Base-by-base conservation (phyloP, 1,284 basidiomycete genomes). In the Cryptococcus maquisensis region DNA sequence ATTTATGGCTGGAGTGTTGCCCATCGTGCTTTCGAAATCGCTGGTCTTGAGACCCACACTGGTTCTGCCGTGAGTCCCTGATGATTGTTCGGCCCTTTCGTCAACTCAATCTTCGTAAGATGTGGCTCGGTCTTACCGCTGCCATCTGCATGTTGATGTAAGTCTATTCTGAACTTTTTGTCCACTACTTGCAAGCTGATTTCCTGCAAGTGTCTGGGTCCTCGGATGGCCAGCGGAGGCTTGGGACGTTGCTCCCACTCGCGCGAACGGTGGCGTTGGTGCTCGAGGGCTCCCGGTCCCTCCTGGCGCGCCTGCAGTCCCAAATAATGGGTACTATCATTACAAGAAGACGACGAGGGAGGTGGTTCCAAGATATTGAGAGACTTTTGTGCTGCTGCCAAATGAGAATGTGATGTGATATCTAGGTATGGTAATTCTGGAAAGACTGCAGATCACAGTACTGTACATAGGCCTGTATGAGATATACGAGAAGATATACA, bases 1-100 rank as follows among this genome's bases (percentile, higher is more conserved):
- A 68, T 76, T n/a, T 66, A 66, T 40, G 74, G 74, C 1, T 76
- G 74, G 74, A 69, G 63, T 42, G 66, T 72, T 37, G 71, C 68
- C 6, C 55, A 64, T 47, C 61, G 72, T 13, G 59, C 64, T 1
- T 74, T 72, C 41, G 62, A 62, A 23, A 38, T 65, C 3, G 49
- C 56, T 4, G 61, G 47, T 16, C 48, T 52, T 8, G 55, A 62
- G 10, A 63, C 62, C 4, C 32, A 58, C 4, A 56, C 73, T 3
- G 73, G 73, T 51, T 65, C 62, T 21, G 72, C 68, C 16, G 63
- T 64, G 39, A 55, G 67, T 66, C 15, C 18, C 18, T 37, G 4
- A 36, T 32, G 13, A 6, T 32, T 45, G 16, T 10, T 15, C 43
- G 12, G 43, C 43, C 16, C 20, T 20, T 21, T 15, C 43, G 24